A percentile compares a stretch with the other conserved stretches of the same genome.
These are phyloP conservation scores for Sporothrix dimorphospora DNA, from an alignment of 2,329 filamentous ascomycete species.

Conservation along the genomic window DNA sequence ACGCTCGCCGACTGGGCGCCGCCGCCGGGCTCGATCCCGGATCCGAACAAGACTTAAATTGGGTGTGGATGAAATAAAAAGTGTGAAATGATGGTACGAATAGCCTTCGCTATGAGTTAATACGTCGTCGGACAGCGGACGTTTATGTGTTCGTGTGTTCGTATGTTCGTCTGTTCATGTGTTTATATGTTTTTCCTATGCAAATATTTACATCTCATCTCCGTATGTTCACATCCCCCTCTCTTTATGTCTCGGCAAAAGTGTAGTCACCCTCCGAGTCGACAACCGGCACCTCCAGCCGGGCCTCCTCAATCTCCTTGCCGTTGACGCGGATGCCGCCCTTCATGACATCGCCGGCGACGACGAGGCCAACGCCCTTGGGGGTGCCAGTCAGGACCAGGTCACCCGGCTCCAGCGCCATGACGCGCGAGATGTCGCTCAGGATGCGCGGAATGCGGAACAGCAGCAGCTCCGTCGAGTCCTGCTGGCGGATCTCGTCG, in stretches of 20 bases:
- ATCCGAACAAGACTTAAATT: conserved; percentile 57
- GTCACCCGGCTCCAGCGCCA: conserved; percentile 90
- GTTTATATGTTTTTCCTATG: background rate
- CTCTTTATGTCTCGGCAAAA: conserved; percentile 69
- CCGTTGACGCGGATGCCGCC: conserved; percentile 80
- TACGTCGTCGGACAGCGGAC: background rate
- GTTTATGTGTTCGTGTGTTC: background rate
- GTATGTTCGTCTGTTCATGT: background rate
- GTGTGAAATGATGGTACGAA: background rate
- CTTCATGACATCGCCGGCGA: conserved; percentile 82
- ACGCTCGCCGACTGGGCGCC: conserved; percentile 63
- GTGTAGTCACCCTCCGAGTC: conserved; percentile 77
- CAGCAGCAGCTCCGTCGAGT: conserved; percentile 92
- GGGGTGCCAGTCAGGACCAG: conserved; percentile 96
- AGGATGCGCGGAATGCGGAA: conserved; percentile 86
- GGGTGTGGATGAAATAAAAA: background rate
- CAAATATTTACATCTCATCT: conserved; percentile 21
- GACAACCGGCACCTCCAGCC: conserved; percentile 80
- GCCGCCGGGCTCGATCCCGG: conserved; percentile 58
- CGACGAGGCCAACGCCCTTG: conserved; percentile 88
- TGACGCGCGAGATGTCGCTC: conserved; percentile 90
- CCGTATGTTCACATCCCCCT: conserved; percentile 13
- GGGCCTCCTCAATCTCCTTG: conserved; percentile 81
- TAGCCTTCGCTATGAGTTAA: background rate
- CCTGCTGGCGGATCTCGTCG: conserved; percentile 73